These are phyloP conservation scores for Diaporthe velutina DNA, from an alignment of 2,329 filamentous ascomycete species.

Conservation along the genomic window DNA sequence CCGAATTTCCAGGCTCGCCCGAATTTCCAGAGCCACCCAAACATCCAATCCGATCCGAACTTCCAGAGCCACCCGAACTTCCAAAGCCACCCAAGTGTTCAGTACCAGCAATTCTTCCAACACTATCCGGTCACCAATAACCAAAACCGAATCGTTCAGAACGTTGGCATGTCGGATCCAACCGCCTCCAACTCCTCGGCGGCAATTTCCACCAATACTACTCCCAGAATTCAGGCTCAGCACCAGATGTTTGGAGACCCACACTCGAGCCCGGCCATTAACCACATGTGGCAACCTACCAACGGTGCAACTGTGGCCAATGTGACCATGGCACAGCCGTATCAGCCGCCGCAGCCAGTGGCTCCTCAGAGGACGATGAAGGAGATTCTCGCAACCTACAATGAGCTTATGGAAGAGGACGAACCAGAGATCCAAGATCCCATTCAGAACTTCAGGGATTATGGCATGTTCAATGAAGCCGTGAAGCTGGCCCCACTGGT, in stretches of 20 bases:
- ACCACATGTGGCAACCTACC: background rate
- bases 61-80: background rate
- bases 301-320: too few species aligned
- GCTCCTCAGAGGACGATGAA: too few species aligned
- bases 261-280: background rate
- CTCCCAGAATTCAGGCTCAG: too few species aligned
- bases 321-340: background rate
- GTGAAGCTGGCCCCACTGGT: background rate
- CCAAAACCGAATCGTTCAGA: background rate
- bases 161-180: background rate
- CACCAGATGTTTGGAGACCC: background rate
- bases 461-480: background rate
- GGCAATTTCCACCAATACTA: background rate
- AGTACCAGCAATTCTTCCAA: background rate
- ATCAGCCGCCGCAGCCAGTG: background rate
- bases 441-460: background rate
- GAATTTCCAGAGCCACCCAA: background rate
- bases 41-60: too few species aligned
- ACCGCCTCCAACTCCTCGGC: background rate
- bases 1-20: too few species aligned
- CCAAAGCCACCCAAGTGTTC: background rate
- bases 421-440: background rate
- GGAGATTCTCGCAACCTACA: rapidly evolving
- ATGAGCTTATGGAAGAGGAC: rapidly evolving
- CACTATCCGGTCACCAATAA: too few species aligned